Evolutionary conservation across 2,329 filamentous ascomycete genomes (phyloP).

Genomic region (Chrysoporthe cubensis): DNA sequence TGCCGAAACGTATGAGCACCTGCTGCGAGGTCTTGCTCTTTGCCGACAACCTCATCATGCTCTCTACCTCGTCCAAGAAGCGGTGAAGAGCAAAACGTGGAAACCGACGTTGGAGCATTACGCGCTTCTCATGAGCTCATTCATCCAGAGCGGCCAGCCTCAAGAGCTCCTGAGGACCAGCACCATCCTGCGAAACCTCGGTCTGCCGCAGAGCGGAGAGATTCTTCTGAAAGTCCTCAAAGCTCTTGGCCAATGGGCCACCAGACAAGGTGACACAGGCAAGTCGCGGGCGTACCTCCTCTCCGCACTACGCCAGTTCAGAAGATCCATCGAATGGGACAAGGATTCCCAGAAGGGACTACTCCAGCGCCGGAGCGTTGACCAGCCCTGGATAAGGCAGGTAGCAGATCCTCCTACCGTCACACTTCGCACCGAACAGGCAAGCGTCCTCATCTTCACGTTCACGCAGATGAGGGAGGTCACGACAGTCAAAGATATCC

Average conservation of each 20-base stretch:
- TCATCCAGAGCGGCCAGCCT: constrained; percentile 50
- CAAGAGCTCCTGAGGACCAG: constrained; percentile 47
- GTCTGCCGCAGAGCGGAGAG: constrained; percentile 48
- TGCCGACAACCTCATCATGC: constrained; percentile 56
- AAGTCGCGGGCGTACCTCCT: constrained; percentile 36
- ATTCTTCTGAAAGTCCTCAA: constrained; percentile 49
- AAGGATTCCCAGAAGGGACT: background rate
- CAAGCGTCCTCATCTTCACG: constrained; percentile 46
- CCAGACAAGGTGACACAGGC: constrained; percentile 17
- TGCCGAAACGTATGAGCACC: constrained; percentile 52
- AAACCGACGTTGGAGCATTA: constrained; percentile 54
- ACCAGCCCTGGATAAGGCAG: constrained; percentile 33
- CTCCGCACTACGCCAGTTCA: constrained; percentile 42
- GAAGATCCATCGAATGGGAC: constrained; percentile 35
- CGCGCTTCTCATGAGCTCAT: constrained; percentile 56
- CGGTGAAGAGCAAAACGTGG: constrained; percentile 49
- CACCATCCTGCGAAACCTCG: constrained; percentile 47
- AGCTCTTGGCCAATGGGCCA: constrained; percentile 37
- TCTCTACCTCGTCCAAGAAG: constrained; percentile 50
- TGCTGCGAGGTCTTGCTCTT: constrained; percentile 53
- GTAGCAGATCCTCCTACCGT: constrained; percentile 28
- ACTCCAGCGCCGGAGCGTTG: constrained; percentile 30
- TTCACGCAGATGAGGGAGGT: constrained; percentile 45
- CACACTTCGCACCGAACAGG: constrained; percentile 43
- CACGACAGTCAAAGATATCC: constrained; percentile 46